Evolutionary conservation across 2,329 filamentous ascomycete genomes (phyloP).

Genomic region (Clarireedia monteithiana): DNA sequence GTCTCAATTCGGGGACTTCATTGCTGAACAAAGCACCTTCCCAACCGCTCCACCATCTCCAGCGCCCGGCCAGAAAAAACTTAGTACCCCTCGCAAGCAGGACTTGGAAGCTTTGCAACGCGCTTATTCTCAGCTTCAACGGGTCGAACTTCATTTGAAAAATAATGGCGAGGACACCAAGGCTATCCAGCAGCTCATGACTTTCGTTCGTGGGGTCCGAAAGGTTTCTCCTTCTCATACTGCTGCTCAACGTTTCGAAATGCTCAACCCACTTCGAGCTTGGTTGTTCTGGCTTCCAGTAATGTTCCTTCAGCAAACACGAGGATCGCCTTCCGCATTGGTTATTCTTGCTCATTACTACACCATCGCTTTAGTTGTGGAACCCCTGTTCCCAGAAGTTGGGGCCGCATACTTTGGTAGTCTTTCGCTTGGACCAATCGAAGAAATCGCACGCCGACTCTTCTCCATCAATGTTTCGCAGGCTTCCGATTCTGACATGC

Average conservation of each 20-base stretch:
- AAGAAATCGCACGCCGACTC: constrained; percentile 75
- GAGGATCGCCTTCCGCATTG: constrained; percentile 68
- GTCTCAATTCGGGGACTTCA: constrained; percentile 77
- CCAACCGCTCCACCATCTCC: constrained; percentile 58
- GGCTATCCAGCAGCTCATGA: constrained; percentile 60
- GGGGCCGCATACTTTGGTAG: constrained; percentile 82
- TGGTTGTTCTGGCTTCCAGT: constrained; percentile 97
- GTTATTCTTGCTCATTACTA: constrained; percentile 81
- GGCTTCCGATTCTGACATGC: constrained; percentile 47
- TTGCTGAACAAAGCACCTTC: constrained; percentile 70
- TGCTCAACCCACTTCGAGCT: constrained; percentile 77
- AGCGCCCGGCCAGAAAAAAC: constrained; percentile 48
- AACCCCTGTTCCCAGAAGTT: constrained; percentile 86
- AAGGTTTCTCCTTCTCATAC: constrained; percentile 62
- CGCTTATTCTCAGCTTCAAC: constrained; percentile 58
- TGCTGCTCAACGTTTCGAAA: constrained; percentile 80
- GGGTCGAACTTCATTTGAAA: constrained; percentile 60
- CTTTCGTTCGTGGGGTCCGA: constrained; percentile 64
- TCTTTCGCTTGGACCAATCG: constrained; percentile 71
- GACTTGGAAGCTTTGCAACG: constrained; percentile 61
- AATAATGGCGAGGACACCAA: constrained; percentile 63
- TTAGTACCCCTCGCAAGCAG: constrained; percentile 58
- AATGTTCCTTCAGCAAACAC: constrained; percentile 68
- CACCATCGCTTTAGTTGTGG: constrained; percentile 76
- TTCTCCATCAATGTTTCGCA: constrained; percentile 58